Evolutionary conservation across 768 basidiomycete species (phyloP).

Genomic region (Leccinum truebloodii): DNA sequence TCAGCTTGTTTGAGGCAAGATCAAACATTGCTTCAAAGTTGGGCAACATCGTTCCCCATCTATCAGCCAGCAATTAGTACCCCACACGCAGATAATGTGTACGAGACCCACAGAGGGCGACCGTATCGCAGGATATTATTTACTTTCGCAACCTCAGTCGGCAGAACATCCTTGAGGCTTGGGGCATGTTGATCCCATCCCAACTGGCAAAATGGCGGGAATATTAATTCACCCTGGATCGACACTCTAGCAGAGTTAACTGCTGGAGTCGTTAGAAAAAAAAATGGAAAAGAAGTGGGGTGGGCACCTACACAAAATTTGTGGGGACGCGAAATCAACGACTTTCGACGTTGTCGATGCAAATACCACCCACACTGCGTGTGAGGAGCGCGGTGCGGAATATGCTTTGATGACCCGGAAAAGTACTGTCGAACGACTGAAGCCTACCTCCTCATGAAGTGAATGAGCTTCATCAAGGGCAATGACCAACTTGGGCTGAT

Average conservation of each 20-base stretch:
- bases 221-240: not conserved
- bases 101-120: not conserved
- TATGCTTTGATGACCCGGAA: not conserved
- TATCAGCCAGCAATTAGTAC: not conserved
- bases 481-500: not conserved
- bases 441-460: not conserved
- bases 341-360: not conserved
- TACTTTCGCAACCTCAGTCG: not conserved
- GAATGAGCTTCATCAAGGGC: not conserved
- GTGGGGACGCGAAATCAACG: not conserved
- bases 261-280: not conserved
- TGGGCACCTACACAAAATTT: not conserved
- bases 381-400: too few relatives aligned
- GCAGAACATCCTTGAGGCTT: not conserved
- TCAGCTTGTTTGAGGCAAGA: not conserved
- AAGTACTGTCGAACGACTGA: not conserved
- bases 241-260: not conserved
- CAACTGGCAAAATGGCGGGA: not conserved
- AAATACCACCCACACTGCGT: conserved; percentile 2
- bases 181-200: not conserved
- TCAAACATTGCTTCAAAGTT: not conserved
- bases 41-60: not conserved
- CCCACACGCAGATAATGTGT: not conserved
- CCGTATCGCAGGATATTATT: not conserved
- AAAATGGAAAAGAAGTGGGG: not conserved